Conservation (phyloP, 768 basidiomycete species). For the Cytidiella melzeri region DNA sequence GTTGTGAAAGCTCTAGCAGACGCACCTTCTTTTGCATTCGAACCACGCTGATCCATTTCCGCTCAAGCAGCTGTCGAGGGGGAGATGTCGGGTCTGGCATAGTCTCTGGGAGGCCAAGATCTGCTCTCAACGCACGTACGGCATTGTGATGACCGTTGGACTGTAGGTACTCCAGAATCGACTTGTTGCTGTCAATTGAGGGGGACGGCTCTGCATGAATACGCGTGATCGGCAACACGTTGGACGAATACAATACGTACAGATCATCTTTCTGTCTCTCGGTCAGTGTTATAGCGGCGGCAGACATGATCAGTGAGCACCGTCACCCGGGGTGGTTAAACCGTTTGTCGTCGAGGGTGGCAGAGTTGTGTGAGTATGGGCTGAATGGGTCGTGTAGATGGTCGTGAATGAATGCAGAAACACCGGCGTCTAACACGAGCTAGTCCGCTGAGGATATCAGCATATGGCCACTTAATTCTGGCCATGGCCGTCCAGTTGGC, state of each 20-base stretch:
- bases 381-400: constrained; percentile 12
- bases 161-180: constrained; percentile 74
- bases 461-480: not conserved
- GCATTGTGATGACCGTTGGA: constrained; percentile 58
- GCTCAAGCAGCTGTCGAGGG: constrained; percentile 83
- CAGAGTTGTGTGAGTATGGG: constrained; percentile 1
- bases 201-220: constrained; percentile 7
- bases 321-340: constrained; percentile 5
- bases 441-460: too few species aligned
- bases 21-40: constrained; percentile 89
- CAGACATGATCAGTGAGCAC: constrained; percentile 28
- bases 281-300: constrained; percentile 26
- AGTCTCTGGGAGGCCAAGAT: constrained; percentile 49
- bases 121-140: constrained; percentile 52
- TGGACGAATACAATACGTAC: constrained; percentile 29
- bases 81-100: constrained; percentile 83
- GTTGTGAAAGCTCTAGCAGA: constrained; percentile 3
- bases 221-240: not conserved
- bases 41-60: constrained; percentile 98
- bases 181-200: constrained; percentile 53
- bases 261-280: constrained; percentile 43
- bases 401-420: constrained; percentile 13
- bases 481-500: not conserved
- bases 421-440: constrained; percentile 9
- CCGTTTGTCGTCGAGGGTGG: constrained; percentile 2